These are phyloP conservation scores for Colletotrichum viniferum DNA, from an alignment of 2,329 filamentous ascomycete genomes.

Conservation along the genomic window DNA sequence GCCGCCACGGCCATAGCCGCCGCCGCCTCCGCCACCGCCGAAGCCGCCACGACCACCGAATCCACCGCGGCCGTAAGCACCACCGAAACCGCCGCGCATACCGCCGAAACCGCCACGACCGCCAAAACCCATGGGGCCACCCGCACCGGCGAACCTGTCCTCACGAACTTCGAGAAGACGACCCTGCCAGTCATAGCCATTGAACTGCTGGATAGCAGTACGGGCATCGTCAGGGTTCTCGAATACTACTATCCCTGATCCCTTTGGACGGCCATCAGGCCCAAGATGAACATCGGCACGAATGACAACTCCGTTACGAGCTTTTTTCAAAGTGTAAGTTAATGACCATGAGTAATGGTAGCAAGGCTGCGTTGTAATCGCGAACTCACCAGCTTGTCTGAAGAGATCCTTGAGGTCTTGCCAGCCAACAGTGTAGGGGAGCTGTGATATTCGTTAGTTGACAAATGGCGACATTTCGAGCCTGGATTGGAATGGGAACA, in stretches of 20 bases:
- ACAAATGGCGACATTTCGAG: conserved; percentile 21
- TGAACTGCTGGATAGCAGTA: conserved; percentile 96
- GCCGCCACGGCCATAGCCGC: conserved; percentile 46
- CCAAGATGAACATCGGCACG: conserved; percentile 94
- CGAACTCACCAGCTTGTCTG: conserved; percentile 87
- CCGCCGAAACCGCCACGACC: conserved; percentile 64
- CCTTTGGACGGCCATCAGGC: conserved; percentile 91
- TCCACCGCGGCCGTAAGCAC: conserved; percentile 51
- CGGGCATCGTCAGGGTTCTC: conserved; percentile 93
- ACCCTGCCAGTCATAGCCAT: conserved; percentile 98
- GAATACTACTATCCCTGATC: conserved; percentile 95
- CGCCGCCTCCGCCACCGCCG: conserved; percentile 46
- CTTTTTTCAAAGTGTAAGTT: conserved; percentile 27
- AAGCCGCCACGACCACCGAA: conserved; percentile 49
- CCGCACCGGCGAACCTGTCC: conserved; percentile 82
- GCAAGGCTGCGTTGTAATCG: background rate
- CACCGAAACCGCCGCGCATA: conserved; percentile 64
- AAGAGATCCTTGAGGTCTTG: conserved; percentile 99
- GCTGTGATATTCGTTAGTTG: conserved; percentile 57
- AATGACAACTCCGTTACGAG: conserved; percentile 77
- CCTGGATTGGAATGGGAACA: conserved; percentile 55
- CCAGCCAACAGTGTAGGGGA: conserved; percentile 97
- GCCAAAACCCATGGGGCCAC: conserved; percentile 57
- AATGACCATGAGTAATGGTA: background rate
- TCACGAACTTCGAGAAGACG: conserved; percentile 92